Base-by-base conservation (phyloP, 129 eudicot genomes). In the Mikania micrantha region DNA sequence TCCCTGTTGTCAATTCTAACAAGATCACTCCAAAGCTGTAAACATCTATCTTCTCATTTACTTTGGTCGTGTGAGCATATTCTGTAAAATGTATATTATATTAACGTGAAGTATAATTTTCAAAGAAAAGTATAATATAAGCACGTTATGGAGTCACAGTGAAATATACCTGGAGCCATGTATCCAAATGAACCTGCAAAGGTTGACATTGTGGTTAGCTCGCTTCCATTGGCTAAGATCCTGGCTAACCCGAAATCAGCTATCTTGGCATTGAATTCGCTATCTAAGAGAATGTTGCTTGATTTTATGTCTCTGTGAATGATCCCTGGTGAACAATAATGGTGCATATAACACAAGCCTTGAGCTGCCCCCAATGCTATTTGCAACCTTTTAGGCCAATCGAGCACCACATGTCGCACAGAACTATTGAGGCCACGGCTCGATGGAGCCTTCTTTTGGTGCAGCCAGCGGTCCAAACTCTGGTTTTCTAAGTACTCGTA, bases 191-290 rank as follows among this genome's bases (percentile, higher is more conserved):
- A 91, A 63, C 96, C 97, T 10, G 90, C 94, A 57, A 91, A 86
- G 7, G 69, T 57, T 21, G 97, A 85, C 77, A 76, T 71, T 19
- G 86, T 77, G 53, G 80, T 74, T 66, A 85, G 79, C 59, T 74
- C 91, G 28, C 77, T 90, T 3, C 60, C 66, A 62, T 80, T 84
- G 60, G 60, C 71, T 85, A 88, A 63, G 16, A 82, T 78, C 75
- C 74, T 84, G 58, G 99, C 96, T 38, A 86, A 80, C 7, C 99
- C 99, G 10, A 93, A 93, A 84, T 93, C 99, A 4, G 99, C 96
- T 24, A 93, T 84, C 74, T 89, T 93, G 10, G 99, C 99, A 76
- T 86, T 86, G 80, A 93, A 88, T 27, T 82, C 82, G 1, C 85
- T 74, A 60, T 86, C 96, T 24, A 93, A 62, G 72, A 93, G 81